Percentiles rank a stretch among this genome's conserved stretches.
These are phyloP conservation scores for Xylaria sp. DNA, from an alignment of 2,329 filamentous ascomycete species.

Conservation along the genomic window DNA sequence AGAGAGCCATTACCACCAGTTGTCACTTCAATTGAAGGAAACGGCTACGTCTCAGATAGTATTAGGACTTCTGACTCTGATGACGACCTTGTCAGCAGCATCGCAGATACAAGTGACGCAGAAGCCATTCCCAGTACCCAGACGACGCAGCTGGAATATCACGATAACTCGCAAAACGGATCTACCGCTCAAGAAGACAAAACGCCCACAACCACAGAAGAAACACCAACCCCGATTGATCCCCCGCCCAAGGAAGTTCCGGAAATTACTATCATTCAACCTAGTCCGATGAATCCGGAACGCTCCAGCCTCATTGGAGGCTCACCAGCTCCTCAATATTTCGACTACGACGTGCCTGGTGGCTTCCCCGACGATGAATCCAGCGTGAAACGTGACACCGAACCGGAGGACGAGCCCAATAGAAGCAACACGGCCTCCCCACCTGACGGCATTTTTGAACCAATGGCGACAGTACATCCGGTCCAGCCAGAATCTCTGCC, in stretches of 20 bases:
- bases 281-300: slow-evolving; percentile 43
- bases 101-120: slow-evolving; percentile 18
- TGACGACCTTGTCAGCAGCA: slow-evolving; percentile 32
- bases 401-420: neutral
- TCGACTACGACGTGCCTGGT: slow-evolving; percentile 54
- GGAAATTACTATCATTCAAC: slow-evolving; percentile 48
- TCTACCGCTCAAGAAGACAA: slow-evolving; percentile 20
- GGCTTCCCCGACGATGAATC: slow-evolving; percentile 54
- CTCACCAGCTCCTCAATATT: neutral
- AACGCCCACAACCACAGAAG: slow-evolving; percentile 7
- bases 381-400: slow-evolving; percentile 6
- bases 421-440: neutral
- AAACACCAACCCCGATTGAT: slow-evolving; percentile 1
- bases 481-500: slow-evolving; percentile 24
- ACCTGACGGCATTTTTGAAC: slow-evolving; percentile 29
- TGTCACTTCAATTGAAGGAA: slow-evolving; percentile 69
- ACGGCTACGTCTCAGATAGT: slow-evolving; percentile 65
- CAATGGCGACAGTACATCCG: slow-evolving; percentile 24
- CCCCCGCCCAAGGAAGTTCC: slow-evolving; percentile 39
- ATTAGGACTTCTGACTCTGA: slow-evolving; percentile 47
- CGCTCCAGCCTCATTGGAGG: neutral
- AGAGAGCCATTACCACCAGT: slow-evolving; percentile 71
- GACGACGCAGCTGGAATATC: slow-evolving; percentile 24
- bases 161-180: slow-evolving; percentile 16
- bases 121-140: slow-evolving; percentile 26